Evolutionary conservation across 1,284 basidiomycete species (phyloP).

Genomic region (Heterobasidion occidentale): DNA sequence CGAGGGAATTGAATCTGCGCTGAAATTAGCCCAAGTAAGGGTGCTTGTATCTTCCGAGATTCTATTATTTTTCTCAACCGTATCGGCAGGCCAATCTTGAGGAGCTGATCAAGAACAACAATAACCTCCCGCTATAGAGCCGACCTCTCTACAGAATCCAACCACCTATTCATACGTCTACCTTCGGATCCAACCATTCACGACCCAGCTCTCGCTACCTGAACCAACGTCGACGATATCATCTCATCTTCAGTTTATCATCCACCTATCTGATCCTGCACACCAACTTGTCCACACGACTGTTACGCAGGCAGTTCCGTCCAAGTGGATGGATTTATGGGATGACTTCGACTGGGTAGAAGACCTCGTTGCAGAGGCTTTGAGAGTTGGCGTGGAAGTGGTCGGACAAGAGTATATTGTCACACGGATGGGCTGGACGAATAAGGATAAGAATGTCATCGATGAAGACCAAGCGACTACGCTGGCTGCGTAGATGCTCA

Average conservation of each 20-base stretch:
- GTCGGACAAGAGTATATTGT: conserved; percentile 85
- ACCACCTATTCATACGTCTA: conserved; percentile 90
- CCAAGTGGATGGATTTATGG: conserved; percentile 79
- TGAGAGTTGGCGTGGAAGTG: conserved; percentile 77
- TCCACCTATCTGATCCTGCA: conserved; percentile 76
- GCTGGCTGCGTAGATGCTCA: conserved; percentile 5
- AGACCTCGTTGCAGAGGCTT: conserved; percentile 79
- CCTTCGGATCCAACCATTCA: conserved; percentile 87
- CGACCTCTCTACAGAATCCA: conserved; percentile 50
- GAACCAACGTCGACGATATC: conserved; percentile 17
- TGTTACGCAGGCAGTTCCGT: conserved; percentile 75
- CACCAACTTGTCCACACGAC: conserved; percentile 75
- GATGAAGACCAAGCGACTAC: conserved; percentile 14
- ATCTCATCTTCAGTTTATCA: conserved; percentile 75
- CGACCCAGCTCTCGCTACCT: conserved; percentile 46
- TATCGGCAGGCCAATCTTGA: conserved; percentile 65
- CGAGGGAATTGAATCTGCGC: conserved; percentile 76
- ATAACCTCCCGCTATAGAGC: conserved; percentile 27
- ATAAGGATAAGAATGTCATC: conserved; percentile 14
- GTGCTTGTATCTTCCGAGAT: neutral
- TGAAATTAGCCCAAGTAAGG: conserved; percentile 71
- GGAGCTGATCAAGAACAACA: conserved; percentile 62
- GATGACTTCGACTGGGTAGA: conserved; percentile 96
- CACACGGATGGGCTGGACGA: conserved; percentile 70
- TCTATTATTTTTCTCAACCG: conserved; percentile 1